phyloP scores from a whole-genome alignment of 2,329 filamentous ascomycete genomes.

The Thielaviopsis ethacetica region DNA sequence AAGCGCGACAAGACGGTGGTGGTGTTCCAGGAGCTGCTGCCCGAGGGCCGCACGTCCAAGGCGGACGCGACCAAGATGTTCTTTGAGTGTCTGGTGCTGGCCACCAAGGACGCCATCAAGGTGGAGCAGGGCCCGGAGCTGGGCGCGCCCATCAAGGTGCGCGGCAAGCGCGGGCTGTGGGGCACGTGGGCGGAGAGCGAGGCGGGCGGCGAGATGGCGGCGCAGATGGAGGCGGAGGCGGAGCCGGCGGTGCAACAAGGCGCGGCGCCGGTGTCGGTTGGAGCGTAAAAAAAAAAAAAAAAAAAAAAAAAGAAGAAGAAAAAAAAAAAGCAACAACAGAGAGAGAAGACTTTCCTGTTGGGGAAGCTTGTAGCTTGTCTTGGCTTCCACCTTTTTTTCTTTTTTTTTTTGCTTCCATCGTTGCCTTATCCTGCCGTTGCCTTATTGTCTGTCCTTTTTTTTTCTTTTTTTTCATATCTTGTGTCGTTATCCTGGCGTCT shows the following conservation, averaged over 20 bases:
- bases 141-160: constrained; percentile 65
- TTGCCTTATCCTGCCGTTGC: neutral
- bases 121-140: constrained; percentile 72
- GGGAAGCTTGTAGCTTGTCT: neutral
- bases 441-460: neutral
- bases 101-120: constrained; percentile 95
- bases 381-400: neutral
- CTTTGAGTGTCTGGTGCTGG: constrained; percentile 88
- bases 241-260: constrained; percentile 1
- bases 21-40: constrained; percentile 81
- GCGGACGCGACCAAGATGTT: constrained; percentile 98
- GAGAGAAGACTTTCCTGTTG: neutral
- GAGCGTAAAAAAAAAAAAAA: constrained; percentile 6
- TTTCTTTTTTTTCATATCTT: neutral
- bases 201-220: constrained; percentile 44
- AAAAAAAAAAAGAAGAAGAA: neutral
- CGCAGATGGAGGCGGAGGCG: constrained; percentile 28
- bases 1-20: constrained; percentile 63
- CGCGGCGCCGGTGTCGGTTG: constrained; percentile 10
- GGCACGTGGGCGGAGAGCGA: constrained; percentile 82
- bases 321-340: too few species aligned
- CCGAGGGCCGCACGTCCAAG: constrained; percentile 63
- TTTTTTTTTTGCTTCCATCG: neutral
- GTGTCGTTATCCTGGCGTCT: neutral
- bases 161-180: constrained; percentile 92